phyloP scores from a whole-genome alignment of 2,329 filamentous ascomycete genomes.

The Aureobasidium mangrovei region DNA sequence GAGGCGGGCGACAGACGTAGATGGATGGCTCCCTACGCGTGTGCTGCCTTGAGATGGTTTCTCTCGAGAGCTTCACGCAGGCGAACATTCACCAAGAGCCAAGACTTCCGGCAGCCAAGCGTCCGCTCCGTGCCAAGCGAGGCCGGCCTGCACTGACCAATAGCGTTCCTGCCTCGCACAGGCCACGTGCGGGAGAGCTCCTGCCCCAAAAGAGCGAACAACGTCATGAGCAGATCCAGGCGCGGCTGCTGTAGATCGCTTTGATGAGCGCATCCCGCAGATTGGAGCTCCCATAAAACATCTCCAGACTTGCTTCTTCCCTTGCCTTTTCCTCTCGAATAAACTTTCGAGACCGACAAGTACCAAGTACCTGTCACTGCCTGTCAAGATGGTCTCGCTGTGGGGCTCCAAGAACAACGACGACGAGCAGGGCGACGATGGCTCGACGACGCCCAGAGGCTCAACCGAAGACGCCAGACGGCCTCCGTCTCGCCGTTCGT shows the following conservation, averaged over 20 bases:
- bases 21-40: conserved; percentile 11
- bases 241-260: too few relatives aligned
- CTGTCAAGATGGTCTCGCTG: conserved; percentile 40
- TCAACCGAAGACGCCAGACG: conserved; percentile 14
- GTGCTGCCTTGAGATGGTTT: conserved; percentile 12
- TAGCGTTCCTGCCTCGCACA: too few relatives aligned
- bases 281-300: not conserved
- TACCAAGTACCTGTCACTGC: conserved; percentile 12
- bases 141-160: not conserved
- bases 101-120: not conserved
- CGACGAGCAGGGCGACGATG: conserved; percentile 26
- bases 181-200: too few relatives aligned
- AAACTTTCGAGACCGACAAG: not conserved
- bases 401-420: conserved; percentile 47
- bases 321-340: not conserved
- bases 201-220: too few relatives aligned
- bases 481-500: conserved; percentile 23
- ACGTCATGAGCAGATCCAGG: too few relatives aligned
- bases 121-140: not conserved
- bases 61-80: conserved; percentile 4
- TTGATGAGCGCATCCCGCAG: too few relatives aligned
- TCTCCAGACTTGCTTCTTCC: conserved; percentile 6
- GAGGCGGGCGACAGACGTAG: conserved; percentile 14
- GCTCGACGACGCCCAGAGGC: conserved; percentile 22
- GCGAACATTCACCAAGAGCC: not conserved